Percentiles rank a stretch among this genome's conserved stretches.
Evolutionary conservation across 306 rosid species (phyloP).

Genomic region (Vigna angularis): DNA sequence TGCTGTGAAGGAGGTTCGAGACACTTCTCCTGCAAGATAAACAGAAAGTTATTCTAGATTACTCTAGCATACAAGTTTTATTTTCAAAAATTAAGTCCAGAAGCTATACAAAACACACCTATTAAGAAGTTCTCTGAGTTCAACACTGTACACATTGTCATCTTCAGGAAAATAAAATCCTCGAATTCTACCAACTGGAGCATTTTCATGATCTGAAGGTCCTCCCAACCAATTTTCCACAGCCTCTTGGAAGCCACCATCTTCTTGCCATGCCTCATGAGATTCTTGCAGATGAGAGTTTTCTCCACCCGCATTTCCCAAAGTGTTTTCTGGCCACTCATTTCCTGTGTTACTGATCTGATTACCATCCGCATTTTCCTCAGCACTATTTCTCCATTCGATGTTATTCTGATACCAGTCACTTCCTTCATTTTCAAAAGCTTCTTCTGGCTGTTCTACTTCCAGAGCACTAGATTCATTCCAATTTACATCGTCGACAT

Average conservation of each 20-base stretch:
- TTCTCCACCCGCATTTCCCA: conserved; percentile 60
- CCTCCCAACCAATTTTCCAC: conserved; percentile 81
- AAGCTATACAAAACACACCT: conserved; percentile 58
- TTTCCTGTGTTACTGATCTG: conserved; percentile 52
- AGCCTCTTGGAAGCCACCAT: conserved; percentile 74
- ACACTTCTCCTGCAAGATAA: conserved; percentile 88
- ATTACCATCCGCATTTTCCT: conserved; percentile 53
- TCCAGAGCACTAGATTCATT: conserved; percentile 58
- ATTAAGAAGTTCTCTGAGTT: conserved; percentile 87
- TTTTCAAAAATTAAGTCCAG: conserved; percentile 5
- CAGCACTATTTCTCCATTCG: conserved; percentile 53
- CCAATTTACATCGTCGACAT: conserved; percentile 47
- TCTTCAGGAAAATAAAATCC: conserved; percentile 80
- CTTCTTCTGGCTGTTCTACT: conserved; percentile 56
- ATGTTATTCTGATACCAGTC: conserved; percentile 54
- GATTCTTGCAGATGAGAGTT: conserved; percentile 59
- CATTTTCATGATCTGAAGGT: conserved; percentile 64
- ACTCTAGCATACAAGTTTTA: conserved; percentile 1
- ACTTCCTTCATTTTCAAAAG: conserved; percentile 54
- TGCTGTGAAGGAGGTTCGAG: conserved; percentile 88
- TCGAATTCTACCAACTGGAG: conserved; percentile 56
- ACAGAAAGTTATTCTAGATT: conserved; percentile 29
- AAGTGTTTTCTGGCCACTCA: conserved; percentile 60
- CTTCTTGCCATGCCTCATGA: conserved; percentile 72
- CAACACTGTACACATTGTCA: conserved; percentile 71